These are phyloP conservation scores for Nemania abortiva DNA, from an alignment of 2,329 filamentous ascomycete species.

Conservation along the genomic window DNA sequence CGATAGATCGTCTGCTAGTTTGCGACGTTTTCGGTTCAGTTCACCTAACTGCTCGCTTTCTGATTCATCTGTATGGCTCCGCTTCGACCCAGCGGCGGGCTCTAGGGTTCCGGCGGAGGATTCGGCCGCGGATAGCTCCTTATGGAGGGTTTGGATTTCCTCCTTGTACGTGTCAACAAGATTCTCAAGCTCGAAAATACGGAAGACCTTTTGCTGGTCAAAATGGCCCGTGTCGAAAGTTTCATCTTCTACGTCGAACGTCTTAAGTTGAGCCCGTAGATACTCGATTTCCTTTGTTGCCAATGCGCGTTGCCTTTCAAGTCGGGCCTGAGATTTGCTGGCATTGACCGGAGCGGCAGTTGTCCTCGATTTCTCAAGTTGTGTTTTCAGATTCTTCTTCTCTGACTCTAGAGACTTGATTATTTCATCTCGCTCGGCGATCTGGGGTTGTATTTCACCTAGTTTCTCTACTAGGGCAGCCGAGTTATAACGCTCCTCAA, in stretches of 20 bases:
- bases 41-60: conserved; percentile 81
- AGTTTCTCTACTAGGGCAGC: conserved; percentile 84
- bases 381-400: conserved; percentile 70
- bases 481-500: conserved; percentile 84
- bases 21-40: conserved; percentile 87
- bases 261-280: conserved; percentile 89
- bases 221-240: conserved; percentile 85
- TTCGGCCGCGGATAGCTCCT: conserved; percentile 78
- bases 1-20: conserved; percentile 55
- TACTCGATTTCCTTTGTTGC: conserved; percentile 95
- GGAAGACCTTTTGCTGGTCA: conserved; percentile 78
- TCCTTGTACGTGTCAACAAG: conserved; percentile 87
- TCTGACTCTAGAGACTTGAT: conserved; percentile 80
- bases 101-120: conserved; percentile 54
- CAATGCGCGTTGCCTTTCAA: conserved; percentile 87
- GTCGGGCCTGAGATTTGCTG: conserved; percentile 77
- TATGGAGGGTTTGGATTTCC: conserved; percentile 80
- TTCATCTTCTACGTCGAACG: conserved; percentile 87
- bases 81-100: conserved; percentile 69
- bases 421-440: conserved; percentile 79
- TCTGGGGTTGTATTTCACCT: conserved; percentile 82
- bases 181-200: conserved; percentile 85
- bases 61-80: conserved; percentile 69
- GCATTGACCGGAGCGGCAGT: conserved; percentile 60
- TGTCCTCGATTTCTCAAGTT: conserved; percentile 77